Conservation (phyloP, 768 basidiomycete genomes). For the Termitomyces sp. region DNA sequence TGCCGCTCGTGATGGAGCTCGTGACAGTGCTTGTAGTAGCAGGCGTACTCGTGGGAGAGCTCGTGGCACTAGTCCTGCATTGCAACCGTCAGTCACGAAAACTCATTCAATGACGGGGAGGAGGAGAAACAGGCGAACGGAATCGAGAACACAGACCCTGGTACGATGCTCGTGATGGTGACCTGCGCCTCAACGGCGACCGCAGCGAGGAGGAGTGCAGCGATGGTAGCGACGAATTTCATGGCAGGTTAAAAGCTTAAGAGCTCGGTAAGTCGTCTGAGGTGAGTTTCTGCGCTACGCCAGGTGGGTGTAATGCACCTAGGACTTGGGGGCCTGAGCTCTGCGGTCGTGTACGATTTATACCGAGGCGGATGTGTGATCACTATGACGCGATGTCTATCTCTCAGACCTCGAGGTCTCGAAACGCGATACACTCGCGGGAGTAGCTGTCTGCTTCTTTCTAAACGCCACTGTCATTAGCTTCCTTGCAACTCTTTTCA, state of each 20-base stretch:
- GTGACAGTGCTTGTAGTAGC: neutral
- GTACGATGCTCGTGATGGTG: conserved; percentile 7
- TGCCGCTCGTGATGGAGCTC: neutral
- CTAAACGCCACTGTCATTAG: neutral
- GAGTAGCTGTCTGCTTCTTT: neutral
- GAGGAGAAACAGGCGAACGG: neutral
- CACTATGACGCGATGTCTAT: conserved; percentile 5
- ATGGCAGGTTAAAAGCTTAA: neutral
- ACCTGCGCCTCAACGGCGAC: conserved; percentile 7
- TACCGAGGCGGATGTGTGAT: conserved; percentile 3
- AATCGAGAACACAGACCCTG: conserved; percentile 3
- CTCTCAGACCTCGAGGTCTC: conserved; percentile 2
- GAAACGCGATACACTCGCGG: neutral
- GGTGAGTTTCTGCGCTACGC: neutral
- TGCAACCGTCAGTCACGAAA: neutral
- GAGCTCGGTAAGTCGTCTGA: neutral
- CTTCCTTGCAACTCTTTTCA: neutral
- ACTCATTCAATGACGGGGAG: too few species aligned
- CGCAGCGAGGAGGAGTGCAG: conserved; percentile 3
- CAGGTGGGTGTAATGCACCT: conserved; percentile 3
- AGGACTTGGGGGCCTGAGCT: neutral
- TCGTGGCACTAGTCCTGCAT: neutral
- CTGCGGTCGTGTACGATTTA: conserved; percentile 1
- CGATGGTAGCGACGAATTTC: neutral
- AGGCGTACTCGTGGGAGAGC: neutral